A percentile compares a stretch with the other conserved stretches of the same genome.
phyloP scores from a whole-genome alignment of 306 rosid genomes.

The Lathyrus sativus region DNA sequence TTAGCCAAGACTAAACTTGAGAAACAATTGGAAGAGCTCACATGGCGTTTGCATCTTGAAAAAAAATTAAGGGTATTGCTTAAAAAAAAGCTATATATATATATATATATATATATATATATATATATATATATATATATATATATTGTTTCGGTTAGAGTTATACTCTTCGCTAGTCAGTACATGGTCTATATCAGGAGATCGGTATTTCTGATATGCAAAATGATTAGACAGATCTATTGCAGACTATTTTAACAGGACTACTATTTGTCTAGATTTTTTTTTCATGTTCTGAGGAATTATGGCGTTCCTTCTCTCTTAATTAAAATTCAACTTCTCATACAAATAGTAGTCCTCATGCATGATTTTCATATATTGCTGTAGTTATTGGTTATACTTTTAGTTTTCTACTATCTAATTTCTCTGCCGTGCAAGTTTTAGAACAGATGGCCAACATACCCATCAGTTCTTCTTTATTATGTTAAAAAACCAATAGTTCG shows the following conservation, averaged over 20 bases:
- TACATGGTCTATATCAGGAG: slow-evolving; percentile 2
- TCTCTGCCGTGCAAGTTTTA: slow-evolving; percentile 25
- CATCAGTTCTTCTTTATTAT: slow-evolving; percentile 10
- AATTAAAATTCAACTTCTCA: slow-evolving; percentile 8
- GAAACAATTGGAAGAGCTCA: slow-evolving; percentile 91
- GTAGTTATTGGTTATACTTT: slow-evolving; percentile 13
- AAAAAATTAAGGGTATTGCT: slow-evolving; percentile 83
- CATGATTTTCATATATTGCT: background rate
- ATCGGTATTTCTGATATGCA: background rate
- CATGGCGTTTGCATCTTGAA: slow-evolving; percentile 96
- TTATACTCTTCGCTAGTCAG: slow-evolving; percentile 6
- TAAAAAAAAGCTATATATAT: too few relatives aligned
- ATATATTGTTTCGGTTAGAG: background rate
- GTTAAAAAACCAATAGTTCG: background rate
- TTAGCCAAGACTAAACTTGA: slow-evolving; percentile 93
- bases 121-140: too few relatives aligned
- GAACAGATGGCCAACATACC: background rate
- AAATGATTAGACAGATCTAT: background rate
- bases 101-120: too few relatives aligned
- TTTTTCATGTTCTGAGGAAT: slow-evolving; percentile 23
- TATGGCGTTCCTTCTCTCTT: background rate
- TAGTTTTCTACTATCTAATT: slow-evolving; percentile 20
- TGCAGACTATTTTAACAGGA: slow-evolving; percentile 3
- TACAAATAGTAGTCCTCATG: background rate
- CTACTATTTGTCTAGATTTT: background rate